Percentiles rank a stretch among this genome's conserved stretches.
Evolutionary conservation across 106 monocot genomes (phyloP).

Genomic region (Posidonia australis): DNA sequence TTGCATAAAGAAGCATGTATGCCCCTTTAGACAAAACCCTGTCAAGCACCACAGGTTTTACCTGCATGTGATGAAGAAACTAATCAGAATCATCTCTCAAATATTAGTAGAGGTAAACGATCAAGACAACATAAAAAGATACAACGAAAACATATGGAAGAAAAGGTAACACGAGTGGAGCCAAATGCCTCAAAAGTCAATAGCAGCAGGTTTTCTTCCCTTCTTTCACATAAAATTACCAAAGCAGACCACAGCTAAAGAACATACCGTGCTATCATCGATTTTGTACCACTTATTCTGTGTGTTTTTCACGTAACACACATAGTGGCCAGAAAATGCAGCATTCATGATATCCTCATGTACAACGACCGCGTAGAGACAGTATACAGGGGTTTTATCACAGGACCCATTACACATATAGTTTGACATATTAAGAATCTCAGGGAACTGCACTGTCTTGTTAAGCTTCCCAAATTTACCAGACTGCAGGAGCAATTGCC

Average conservation of each 20-base stretch:
- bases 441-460: slow-evolving; percentile 65
- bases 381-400: slow-evolving; percentile 61
- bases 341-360: slow-evolving; percentile 78
- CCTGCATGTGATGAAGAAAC: slow-evolving; percentile 17
- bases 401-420: slow-evolving; percentile 49
- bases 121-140: no score
- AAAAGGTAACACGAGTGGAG: no score
- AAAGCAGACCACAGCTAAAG: no score
- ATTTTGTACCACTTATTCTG: slow-evolving; percentile 69
- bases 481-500: slow-evolving; percentile 28
- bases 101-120: neutral
- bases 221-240: no score
- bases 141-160: no score
- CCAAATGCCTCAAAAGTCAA: no score
- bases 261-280: slow-evolving; percentile 72
- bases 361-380: slow-evolving; percentile 85
- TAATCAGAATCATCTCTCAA: neutral
- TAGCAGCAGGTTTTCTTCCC: neutral
- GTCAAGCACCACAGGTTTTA: slow-evolving; percentile 54
- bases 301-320: slow-evolving; percentile 70
- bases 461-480: slow-evolving; percentile 92
- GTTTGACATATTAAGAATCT: slow-evolving; percentile 47
- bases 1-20: slow-evolving; percentile 74
- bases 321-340: slow-evolving; percentile 87
- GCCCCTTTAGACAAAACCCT: slow-evolving; percentile 50